These are phyloP conservation scores for Aurantiochytrium sp. DNA, from an alignment of 108 stramenopile species.

Conservation along the genomic window DNA sequence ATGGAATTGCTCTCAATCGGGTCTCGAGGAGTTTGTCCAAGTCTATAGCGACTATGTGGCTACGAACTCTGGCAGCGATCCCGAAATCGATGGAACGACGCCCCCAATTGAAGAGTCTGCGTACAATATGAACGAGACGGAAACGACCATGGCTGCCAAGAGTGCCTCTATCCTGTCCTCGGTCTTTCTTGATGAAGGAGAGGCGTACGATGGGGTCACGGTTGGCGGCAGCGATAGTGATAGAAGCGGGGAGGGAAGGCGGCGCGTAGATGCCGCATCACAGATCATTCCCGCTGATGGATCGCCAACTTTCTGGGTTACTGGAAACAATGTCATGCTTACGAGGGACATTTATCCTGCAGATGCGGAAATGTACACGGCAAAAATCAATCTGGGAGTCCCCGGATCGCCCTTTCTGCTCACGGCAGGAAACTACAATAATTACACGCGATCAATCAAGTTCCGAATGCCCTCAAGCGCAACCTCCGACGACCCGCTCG, in stretches of 20 bases:
- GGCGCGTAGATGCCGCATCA: background rate
- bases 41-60: background rate
- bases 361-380: background rate
- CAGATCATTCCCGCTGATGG: background rate
- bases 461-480: background rate
- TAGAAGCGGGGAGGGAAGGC: no score
- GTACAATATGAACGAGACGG: background rate
- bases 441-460: background rate
- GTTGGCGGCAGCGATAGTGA: no score
- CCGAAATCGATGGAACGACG: background rate
- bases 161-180: background rate
- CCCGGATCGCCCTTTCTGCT: background rate
- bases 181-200: no score
- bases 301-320: background rate
- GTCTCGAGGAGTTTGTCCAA: background rate
- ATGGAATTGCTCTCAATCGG: background rate
- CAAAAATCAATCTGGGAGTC: background rate
- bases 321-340: background rate
- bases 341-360: background rate
- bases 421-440: background rate
- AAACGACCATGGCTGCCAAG: background rate
- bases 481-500: background rate
- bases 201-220: no score
- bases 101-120: background rate
- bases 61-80: background rate